Evolutionary conservation across 2,329 filamentous ascomycete species (phyloP).

Genomic region (Coniochaeta sp.): DNA sequence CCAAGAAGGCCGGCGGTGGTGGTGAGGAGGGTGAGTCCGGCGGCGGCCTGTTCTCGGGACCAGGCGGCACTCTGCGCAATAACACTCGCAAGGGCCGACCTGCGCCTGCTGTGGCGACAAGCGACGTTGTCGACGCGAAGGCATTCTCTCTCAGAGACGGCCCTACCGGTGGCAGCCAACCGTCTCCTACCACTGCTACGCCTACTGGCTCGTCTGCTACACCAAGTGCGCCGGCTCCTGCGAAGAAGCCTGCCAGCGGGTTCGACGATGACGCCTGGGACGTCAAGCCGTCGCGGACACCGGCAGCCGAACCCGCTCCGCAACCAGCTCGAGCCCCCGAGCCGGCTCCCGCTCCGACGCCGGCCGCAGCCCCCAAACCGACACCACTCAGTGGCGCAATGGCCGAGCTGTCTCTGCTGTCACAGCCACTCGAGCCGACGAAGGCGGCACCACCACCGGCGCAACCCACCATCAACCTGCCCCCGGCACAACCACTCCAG

Average conservation of each 20-base stretch:
- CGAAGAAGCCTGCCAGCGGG: conserved; percentile 34
- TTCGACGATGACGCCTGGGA: conserved; percentile 99
- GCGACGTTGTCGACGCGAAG: conserved; percentile 80
- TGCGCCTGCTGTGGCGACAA: conserved; percentile 76
- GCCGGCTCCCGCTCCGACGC: conserved; percentile 23
- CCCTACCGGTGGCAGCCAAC: conserved; percentile 28
- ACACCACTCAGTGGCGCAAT: conserved; percentile 60
- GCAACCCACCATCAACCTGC: conserved; percentile 22
- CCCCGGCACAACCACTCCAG: conserved; percentile 21
- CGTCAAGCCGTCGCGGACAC: conserved; percentile 71
- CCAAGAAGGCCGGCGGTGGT: conserved; percentile 49
- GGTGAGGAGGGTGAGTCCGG: conserved; percentile 51
- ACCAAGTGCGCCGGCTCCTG: conserved; percentile 11
- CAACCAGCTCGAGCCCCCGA: conserved; percentile 12
- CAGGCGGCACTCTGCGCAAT: conserved; percentile 84
- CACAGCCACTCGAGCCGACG: conserved; percentile 44
- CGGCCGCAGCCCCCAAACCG: conserved; percentile 21
- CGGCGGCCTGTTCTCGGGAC: conserved; percentile 80
- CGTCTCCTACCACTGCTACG: conserved; percentile 26
- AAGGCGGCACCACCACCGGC: conserved; percentile 19
- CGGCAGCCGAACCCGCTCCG: conserved; percentile 13
- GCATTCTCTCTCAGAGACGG: conserved; percentile 64
- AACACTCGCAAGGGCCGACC: conserved; percentile 91
- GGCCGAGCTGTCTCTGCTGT: conserved; percentile 49
- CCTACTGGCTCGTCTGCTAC: conserved; percentile 3